Evolutionary conservation across 129 eudicot species (phyloP).

Genomic region (Erigeron canadensis): DNA sequence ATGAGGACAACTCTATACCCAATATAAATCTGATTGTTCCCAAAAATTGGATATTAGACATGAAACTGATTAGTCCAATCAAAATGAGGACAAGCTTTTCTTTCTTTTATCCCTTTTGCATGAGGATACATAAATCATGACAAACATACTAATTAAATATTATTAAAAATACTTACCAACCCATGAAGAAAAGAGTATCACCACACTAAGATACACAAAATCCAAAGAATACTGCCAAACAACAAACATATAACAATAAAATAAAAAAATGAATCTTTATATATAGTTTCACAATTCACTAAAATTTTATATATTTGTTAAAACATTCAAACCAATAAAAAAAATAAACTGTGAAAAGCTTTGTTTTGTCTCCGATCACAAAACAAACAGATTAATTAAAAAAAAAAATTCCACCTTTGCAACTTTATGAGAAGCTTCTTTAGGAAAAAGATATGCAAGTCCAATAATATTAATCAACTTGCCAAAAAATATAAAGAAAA

Average conservation of each 20-base stretch:
- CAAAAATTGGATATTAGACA: neutral
- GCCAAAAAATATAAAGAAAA: slow-evolving; percentile 92
- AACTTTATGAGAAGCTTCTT: slow-evolving; percentile 87
- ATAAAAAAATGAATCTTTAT: neutral
- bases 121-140: neutral
- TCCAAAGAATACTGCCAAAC: slow-evolving; percentile 93
- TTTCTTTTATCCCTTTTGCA: neutral
- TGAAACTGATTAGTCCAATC: neutral
- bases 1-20: too few species aligned
- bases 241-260: neutral
- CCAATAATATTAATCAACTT: slow-evolving; percentile 87
- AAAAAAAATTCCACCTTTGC: slow-evolving; percentile 47
- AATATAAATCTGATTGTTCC: neutral
- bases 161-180: slow-evolving; percentile 47
- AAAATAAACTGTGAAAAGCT: neutral
- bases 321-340: neutral
- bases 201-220: slow-evolving; percentile 92
- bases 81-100: neutral
- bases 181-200: slow-evolving; percentile 92
- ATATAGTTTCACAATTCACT: neutral
- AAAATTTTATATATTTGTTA: neutral
- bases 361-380: neutral
- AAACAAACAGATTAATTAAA: neutral
- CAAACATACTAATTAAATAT: neutral
- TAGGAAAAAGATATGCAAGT: slow-evolving; percentile 86